A percentile compares a stretch with the other conserved stretches of the same genome.
Evolutionary conservation across 768 basidiomycete genomes (phyloP).

Genomic region (Lactarius hatsudake): DNA sequence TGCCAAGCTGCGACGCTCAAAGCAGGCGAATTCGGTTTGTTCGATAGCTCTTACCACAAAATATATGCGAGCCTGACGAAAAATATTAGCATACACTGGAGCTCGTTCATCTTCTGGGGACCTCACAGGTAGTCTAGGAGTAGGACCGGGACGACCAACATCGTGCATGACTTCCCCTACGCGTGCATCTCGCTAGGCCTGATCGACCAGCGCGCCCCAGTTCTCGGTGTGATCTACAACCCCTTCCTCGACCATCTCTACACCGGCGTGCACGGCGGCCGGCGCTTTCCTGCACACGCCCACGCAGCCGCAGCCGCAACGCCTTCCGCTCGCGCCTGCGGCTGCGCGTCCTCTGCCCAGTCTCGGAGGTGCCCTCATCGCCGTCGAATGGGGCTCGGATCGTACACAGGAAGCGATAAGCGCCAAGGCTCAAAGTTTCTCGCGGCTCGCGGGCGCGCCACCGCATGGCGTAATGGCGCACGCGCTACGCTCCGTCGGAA

Average conservation of each 20-base stretch:
- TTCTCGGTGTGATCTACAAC: constrained; percentile 83
- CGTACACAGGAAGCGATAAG: constrained; percentile 51
- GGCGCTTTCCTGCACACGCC: constrained; percentile 63
- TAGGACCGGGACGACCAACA: constrained; percentile 92
- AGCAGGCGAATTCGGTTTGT: too few relatives aligned
- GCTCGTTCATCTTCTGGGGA: background rate
- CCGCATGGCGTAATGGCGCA: constrained; percentile 75
- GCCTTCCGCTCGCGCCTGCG: constrained; percentile 58
- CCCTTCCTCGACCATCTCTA: constrained; percentile 89
- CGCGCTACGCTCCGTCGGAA: constrained; percentile 78
- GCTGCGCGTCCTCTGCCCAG: constrained; percentile 55
- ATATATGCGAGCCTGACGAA: constrained; percentile 75
- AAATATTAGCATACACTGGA: constrained; percentile 2
- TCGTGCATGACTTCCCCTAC: constrained; percentile 82
- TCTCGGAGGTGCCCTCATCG: constrained; percentile 71
- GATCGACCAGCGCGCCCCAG: constrained; percentile 74
- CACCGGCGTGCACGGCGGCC: constrained; percentile 71
- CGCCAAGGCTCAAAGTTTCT: constrained; percentile 65
- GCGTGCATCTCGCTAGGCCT: constrained; percentile 90
- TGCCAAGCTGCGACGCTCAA: too few relatives aligned
- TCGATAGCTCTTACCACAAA: constrained; percentile 52
- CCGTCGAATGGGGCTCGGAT: constrained; percentile 89
- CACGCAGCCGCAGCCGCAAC: constrained; percentile 38
- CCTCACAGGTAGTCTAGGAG: constrained; percentile 55
- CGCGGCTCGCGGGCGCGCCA: constrained; percentile 71